These are phyloP conservation scores for Thamnidium elegans DNA, from an alignment of 192 early-diverging fungal species.

Conservation along the genomic window DNA sequence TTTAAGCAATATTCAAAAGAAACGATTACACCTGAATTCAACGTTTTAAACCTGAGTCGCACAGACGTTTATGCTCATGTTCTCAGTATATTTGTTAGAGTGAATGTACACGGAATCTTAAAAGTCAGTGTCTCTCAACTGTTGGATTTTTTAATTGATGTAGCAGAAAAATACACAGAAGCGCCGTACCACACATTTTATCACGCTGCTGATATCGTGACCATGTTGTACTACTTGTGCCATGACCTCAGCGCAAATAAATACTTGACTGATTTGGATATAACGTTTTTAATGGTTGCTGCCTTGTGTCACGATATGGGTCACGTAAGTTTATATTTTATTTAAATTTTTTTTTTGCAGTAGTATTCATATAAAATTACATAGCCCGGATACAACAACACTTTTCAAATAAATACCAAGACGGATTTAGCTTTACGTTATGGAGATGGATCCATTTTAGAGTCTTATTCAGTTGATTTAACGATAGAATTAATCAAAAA, in stretches of 20 bases:
- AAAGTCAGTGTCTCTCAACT: constrained; percentile 59
- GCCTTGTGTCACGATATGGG: constrained; percentile 87
- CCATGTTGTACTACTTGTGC: constrained; percentile 76
- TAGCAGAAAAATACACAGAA: constrained; percentile 67
- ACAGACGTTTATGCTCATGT: constrained; percentile 80
- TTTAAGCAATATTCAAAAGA: constrained; percentile 48
- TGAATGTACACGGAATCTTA: constrained; percentile 56
- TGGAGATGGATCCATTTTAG: constrained; percentile 73
- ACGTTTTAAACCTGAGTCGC: constrained; percentile 58
- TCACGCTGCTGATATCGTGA: constrained; percentile 84
- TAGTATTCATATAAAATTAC: too few relatives aligned
- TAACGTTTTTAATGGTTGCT: constrained; percentile 70
- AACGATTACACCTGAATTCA: constrained; percentile 54
- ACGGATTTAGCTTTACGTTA: constrained; percentile 67
- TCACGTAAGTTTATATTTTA: constrained; percentile 48
- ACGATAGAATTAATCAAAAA: constrained; percentile 61
- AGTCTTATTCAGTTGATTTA: constrained; percentile 76
- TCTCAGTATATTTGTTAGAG: constrained; percentile 68
- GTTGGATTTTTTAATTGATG: constrained; percentile 79
- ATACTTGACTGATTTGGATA: constrained; percentile 66
- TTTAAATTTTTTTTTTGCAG: neutral
- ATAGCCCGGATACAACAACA: constrained; percentile 85
- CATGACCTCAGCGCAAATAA: constrained; percentile 60
- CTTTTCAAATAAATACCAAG: constrained; percentile 80
- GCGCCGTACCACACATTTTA: constrained; percentile 88